These are phyloP conservation scores for Phyllachora maydis DNA, from an alignment of 2,329 filamentous ascomycete genomes.

Conservation along the genomic window DNA sequence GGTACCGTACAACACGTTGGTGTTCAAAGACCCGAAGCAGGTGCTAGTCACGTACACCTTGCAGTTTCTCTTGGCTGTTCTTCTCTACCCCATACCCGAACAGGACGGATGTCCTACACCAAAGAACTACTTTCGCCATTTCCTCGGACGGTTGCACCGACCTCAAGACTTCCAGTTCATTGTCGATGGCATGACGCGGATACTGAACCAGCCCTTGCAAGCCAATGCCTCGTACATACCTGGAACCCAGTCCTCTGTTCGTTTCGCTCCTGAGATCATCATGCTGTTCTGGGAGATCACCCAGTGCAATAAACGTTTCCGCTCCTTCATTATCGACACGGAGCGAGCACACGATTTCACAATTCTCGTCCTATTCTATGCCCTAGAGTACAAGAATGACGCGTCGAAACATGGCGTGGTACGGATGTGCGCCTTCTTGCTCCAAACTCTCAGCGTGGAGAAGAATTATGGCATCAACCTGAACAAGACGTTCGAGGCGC, in stretches of 20 bases:
- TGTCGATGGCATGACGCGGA: slow-evolving; percentile 80
- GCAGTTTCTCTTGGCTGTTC: slow-evolving; percentile 67
- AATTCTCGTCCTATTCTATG: slow-evolving; percentile 78
- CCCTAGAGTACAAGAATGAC: slow-evolving; percentile 73
- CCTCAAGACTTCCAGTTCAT: slow-evolving; percentile 97
- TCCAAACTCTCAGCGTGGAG: slow-evolving; percentile 90
- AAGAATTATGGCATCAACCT: slow-evolving; percentile 75
- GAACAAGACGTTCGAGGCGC: slow-evolving; percentile 73
- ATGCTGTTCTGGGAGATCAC: slow-evolving; percentile 96
- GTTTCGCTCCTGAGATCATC: slow-evolving; percentile 86
- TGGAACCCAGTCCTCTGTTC: slow-evolving; percentile 57
- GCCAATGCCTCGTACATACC: slow-evolving; percentile 77
- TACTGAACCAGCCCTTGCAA: slow-evolving; percentile 82
- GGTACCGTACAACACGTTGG: slow-evolving; percentile 80
- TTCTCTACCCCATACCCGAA: slow-evolving; percentile 80
- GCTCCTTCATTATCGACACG: slow-evolving; percentile 92
- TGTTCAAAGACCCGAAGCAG: slow-evolving; percentile 81
- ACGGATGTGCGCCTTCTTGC: slow-evolving; percentile 89
- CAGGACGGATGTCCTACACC: slow-evolving; percentile 38
- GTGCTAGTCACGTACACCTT: slow-evolving; percentile 80
- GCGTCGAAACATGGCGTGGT: slow-evolving; percentile 78
- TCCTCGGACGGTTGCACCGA: slow-evolving; percentile 72
- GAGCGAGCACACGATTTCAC: slow-evolving; percentile 86
- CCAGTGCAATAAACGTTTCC: slow-evolving; percentile 94
- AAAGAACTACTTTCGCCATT: slow-evolving; percentile 90